Base-by-base conservation (phyloP, 1,139 yeast genomes). In the Kodamaea sp. region DNA sequence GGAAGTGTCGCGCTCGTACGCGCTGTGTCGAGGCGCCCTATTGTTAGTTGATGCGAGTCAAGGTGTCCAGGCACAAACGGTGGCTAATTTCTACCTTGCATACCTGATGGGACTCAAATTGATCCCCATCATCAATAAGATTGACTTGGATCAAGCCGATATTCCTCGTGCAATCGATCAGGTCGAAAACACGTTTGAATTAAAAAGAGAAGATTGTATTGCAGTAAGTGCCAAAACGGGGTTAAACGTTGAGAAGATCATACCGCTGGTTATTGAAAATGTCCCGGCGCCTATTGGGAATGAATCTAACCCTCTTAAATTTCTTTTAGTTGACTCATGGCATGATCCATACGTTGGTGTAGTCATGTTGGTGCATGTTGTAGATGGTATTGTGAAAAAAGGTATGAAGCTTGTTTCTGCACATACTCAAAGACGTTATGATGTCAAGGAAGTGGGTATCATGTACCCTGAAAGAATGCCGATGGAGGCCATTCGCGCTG, bases 1-100 rank as follows among this genome's bases (percentile, higher is more conserved):
- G 7, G 98, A 92, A 54, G 98, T 92, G 0, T 81, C 95, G 2
- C 65, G 97, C 48, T 85, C 96, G 8, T 89, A 90, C 60, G 97
- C 97, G 1, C 85, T 96, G 0, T 92, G 97, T 67, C 95, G 94
- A 29, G 98, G 98, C 8, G 97, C 97, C 0, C 63, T 92, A 35
- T 61, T 92, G 34, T 64, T 92, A 22, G 96, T 92, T 1, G 98
- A 92, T 67, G 97, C 97, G 1, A 75, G 92, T 2, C 97, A 92
- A 56, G 98, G 98, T 35, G 89, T 92, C 5, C 97, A 89, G 58
- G 97, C 98, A 0, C 98, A 92, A 58, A 92, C 98, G 0, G 97
- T 92, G 7, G 97, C 98, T 29, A 92, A 92, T 58, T 90, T 87
- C 60, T 87, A 84, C 54, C 70, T 90, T 41, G 98, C 98, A 0